These are phyloP conservation scores for Aspergillus floridensis DNA, from an alignment of 2,329 filamentous ascomycete species.

Conservation along the genomic window DNA sequence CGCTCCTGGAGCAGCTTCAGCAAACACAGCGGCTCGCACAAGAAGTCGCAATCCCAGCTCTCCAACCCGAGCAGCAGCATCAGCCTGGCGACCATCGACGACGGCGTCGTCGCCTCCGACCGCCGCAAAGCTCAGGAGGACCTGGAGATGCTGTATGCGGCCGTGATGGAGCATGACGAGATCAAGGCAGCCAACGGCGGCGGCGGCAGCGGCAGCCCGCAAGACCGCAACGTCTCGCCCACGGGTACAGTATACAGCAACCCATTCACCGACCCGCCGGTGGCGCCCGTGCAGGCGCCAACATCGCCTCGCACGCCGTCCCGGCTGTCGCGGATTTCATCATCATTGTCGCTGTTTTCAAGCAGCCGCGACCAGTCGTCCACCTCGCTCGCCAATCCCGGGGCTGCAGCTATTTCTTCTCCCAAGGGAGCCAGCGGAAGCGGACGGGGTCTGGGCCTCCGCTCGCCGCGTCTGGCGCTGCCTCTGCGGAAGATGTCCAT, in stretches of 20 bases:
- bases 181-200: too few species aligned
- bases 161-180: conserved; percentile 84
- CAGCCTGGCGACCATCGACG: conserved; percentile 71
- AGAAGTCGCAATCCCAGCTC: background rate
- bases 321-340: background rate
- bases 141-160: conserved; percentile 85
- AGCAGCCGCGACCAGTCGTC: too few species aligned
- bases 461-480: conserved; percentile 35
- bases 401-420: conserved; percentile 20
- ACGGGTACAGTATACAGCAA: conserved; percentile 18
- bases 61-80: conserved; percentile 51
- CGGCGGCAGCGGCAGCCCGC: conserved; percentile 36
- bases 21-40: background rate
- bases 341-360: background rate
- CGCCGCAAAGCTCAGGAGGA: conserved; percentile 73
- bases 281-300: background rate
- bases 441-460: conserved; percentile 34
- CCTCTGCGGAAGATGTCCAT: conserved; percentile 57
- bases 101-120: conserved; percentile 71
- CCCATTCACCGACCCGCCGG: conserved; percentile 16
- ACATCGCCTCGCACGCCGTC: background rate
- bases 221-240: conserved; percentile 18
- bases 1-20: conserved; percentile 49
- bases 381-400: too few species aligned
- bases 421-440: background rate